Conservation (phyloP, 768 basidiomycete genomes). For the Boletus subcaerulescens region DNA sequence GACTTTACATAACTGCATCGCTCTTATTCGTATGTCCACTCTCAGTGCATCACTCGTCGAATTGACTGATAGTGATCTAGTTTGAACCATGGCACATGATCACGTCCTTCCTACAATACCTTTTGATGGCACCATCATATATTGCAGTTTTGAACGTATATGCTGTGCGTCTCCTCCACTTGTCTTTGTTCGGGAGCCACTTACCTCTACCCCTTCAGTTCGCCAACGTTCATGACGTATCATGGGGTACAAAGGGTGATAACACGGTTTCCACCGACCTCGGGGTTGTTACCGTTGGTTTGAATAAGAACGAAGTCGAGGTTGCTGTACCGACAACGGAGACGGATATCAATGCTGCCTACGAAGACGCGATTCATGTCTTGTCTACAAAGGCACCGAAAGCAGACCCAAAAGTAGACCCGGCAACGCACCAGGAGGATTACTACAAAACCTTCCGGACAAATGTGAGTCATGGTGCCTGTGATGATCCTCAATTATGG, state of each 20-base stretch:
- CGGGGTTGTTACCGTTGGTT: slow-evolving; percentile 65
- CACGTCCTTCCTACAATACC: slow-evolving; percentile 91
- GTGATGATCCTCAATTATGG: background rate
- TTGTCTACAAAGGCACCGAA: slow-evolving; percentile 77
- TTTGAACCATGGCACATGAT: slow-evolving; percentile 99
- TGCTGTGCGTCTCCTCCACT: slow-evolving; percentile 41
- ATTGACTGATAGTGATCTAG: slow-evolving; percentile 35
- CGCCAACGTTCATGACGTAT: slow-evolving; percentile 87
- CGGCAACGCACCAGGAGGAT: slow-evolving; percentile 70
- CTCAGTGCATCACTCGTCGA: background rate
- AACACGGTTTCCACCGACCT: slow-evolving; percentile 84
- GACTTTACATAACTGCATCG: slow-evolving; percentile 81
- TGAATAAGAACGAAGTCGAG: slow-evolving; percentile 78
- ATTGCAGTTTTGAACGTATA: slow-evolving; percentile 93
- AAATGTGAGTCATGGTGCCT: slow-evolving; percentile 46
- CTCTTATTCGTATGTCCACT: slow-evolving; percentile 74
- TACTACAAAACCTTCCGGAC: slow-evolving; percentile 89
- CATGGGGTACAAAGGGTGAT: slow-evolving; percentile 96
- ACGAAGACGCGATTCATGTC: slow-evolving; percentile 87
- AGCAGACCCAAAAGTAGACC: slow-evolving; percentile 59
- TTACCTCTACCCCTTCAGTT: slow-evolving; percentile 43
- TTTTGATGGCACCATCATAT: slow-evolving; percentile 90
- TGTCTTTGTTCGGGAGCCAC: background rate
- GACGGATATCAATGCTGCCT: slow-evolving; percentile 84
- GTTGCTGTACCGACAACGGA: slow-evolving; percentile 83